Base-by-base conservation (phyloP, 495 filamentous ascomycete species). In the Penicillium psychrofluorescens region DNA sequence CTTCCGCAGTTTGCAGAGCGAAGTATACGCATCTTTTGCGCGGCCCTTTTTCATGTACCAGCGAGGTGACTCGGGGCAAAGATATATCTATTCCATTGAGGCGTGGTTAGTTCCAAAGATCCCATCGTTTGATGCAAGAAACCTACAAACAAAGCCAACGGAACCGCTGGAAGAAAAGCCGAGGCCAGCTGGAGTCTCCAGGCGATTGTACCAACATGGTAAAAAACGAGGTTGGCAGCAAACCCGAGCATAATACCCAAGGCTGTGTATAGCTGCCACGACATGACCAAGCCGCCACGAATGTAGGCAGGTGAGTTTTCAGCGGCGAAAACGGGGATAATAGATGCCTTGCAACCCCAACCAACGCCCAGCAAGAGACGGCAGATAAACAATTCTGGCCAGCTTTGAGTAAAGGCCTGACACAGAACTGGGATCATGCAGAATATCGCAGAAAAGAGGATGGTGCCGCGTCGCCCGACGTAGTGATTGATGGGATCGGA, bases 211-310 rank as follows among this genome's bases (percentile, higher is more conserved):
- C 72, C 75, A 8, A 70, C 62, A 16, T 77, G 55, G 36, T 69
- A 64, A 15, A 91, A 79, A 1, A 77, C 78, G 16, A 94, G 64
- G 50, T 91, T 90, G 32, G 85, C 78, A 39, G 72, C 77, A 1
- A 75, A 80, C 11, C 87, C 87, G 7, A 87, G 63, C 51, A 88
- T 78, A 51, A 88, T 88, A 33, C 86, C 85, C 46, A 90, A 90
- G 2, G 86, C 86, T 7, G 85, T 88, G 85, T 86, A 90, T 59
- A 90, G 69, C 51, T 94, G 87, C 86, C 86, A 91, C 11, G 68
- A 76, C 86, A 94, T 91, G 32, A 87, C 83, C n/a, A 94, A 63
- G 7, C 77, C 84, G 37, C 88, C 88, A 50, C 88, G 75, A 41
- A 94, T 83, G 14, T 68, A 58, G 11, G 88, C 80, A 1, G 88